Conservation (phyloP, 2,329 filamentous ascomycete species). For the Hypoxylon rubiginosum region DNA sequence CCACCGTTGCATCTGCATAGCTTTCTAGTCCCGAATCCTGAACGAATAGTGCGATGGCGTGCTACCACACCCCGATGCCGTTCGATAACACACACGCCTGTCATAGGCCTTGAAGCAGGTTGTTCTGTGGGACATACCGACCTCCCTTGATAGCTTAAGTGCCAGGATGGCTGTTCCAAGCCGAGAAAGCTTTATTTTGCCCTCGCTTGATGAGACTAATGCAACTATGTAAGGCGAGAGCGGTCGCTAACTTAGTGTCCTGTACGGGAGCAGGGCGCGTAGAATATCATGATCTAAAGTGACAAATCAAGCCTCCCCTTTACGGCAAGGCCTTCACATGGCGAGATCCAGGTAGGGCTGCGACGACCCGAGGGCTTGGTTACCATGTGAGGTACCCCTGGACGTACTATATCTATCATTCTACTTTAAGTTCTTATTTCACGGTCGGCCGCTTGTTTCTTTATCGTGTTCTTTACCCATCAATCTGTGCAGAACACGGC, state of each 20-base stretch:
- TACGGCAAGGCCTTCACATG: slow-evolving; percentile 3
- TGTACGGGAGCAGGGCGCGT: background rate
- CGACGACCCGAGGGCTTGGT: background rate
- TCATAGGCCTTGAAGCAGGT: slow-evolving; percentile 1
- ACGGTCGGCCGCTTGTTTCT: background rate
- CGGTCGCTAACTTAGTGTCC: slow-evolving; percentile 1
- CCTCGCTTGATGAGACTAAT: background rate
- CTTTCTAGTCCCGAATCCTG: slow-evolving; percentile 19
- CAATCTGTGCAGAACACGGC: background rate
- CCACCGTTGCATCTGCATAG: slow-evolving; percentile 23
- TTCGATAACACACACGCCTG: slow-evolving; percentile 17
- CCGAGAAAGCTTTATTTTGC: background rate
- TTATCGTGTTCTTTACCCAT: background rate
- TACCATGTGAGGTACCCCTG: background rate
- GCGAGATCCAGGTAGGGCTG: background rate
- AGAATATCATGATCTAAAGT: slow-evolving; percentile 1
- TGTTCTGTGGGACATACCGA: slow-evolving; percentile 3
- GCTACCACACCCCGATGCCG: slow-evolving; percentile 26
- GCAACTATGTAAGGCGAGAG: background rate
- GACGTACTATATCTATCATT: background rate
- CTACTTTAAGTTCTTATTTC: background rate
- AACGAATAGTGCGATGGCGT: slow-evolving; percentile 27
- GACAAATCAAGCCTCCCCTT: slow-evolving; percentile 9
- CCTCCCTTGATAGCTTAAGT: slow-evolving; percentile 1
- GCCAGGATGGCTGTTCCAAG: background rate